Evolutionary conservation across 306 rosid species (phyloP).

Genomic region (Cucurbita maxima): DNA sequence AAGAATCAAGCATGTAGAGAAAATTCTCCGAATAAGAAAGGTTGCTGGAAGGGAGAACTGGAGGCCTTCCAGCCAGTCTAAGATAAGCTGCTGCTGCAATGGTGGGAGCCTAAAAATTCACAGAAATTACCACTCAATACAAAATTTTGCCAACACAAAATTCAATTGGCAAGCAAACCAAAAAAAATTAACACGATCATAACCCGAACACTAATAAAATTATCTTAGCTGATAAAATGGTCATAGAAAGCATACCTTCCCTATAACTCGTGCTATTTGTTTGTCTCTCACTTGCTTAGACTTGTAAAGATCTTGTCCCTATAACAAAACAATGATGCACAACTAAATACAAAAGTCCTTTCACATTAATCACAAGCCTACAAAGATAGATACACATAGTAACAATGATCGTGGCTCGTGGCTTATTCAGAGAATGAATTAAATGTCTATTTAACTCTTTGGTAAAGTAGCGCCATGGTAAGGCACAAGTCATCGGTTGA

Average conservation of each 20-base stretch:
- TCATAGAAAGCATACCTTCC: conserved; percentile 43
- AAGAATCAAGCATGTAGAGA: conserved; percentile 85
- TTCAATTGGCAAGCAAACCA: neutral
- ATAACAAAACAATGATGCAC: neutral
- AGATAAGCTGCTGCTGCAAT: conserved; percentile 76
- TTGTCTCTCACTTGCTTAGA: conserved; percentile 83
- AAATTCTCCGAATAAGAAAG: conserved; percentile 77
- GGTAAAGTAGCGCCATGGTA: too few species aligned
- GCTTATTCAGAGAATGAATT: too few species aligned
- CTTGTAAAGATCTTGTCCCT: conserved; percentile 75
- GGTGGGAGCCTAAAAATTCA: conserved; percentile 55
- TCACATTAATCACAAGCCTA: neutral
- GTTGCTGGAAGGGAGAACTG: conserved; percentile 73
- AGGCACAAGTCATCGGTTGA: too few species aligned
- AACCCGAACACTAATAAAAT: neutral
- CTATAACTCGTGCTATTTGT: conserved; percentile 71
- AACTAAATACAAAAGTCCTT: neutral
- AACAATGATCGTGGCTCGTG: neutral
- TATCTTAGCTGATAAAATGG: neutral
- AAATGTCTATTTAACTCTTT: too few species aligned
- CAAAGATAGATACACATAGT: neutral
- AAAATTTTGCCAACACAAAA: too few species aligned
- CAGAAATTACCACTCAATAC: neutral
- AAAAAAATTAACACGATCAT: neutral
- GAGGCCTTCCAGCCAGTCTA: conserved; percentile 75